Conservation (phyloP, 1,139 yeast species). For the Blastobotrys aristatus region DNA sequence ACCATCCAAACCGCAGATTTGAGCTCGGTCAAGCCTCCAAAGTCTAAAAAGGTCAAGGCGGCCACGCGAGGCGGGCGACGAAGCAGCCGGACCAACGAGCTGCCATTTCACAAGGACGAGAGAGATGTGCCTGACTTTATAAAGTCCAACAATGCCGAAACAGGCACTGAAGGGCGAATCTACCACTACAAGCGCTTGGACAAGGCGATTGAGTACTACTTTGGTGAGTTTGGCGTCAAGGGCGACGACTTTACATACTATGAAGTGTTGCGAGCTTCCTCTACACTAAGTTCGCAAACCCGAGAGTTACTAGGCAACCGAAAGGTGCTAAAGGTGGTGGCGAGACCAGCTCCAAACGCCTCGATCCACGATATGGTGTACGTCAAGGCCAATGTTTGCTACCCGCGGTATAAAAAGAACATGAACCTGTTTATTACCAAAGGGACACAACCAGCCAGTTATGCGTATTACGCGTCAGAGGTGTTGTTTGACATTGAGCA, state of each 20-base stretch:
- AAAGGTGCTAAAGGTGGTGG: conserved; percentile 23
- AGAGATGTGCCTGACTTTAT: background rate
- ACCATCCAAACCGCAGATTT: conserved; percentile 2
- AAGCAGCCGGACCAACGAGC: background rate
- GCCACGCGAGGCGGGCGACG: background rate
- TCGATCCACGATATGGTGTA: conserved; percentile 18
- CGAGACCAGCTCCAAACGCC: conserved; percentile 18
- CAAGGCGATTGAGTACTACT: conserved; percentile 8
- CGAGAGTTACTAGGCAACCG: conserved; percentile 13
- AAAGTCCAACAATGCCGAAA: background rate
- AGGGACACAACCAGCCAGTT: conserved; percentile 14
- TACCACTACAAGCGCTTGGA: conserved; percentile 8
- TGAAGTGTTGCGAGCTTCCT: conserved; percentile 23
- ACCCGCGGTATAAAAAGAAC: conserved; percentile 26
- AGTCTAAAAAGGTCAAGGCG: background rate
- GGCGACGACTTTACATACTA: conserved; percentile 21
- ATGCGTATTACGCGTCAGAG: conserved; percentile 21
- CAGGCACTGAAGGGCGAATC: background rate
- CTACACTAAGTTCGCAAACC: conserved; percentile 15
- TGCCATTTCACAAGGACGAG: background rate
- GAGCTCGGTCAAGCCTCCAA: background rate
- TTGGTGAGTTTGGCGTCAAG: conserved; percentile 8
- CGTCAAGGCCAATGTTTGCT: conserved; percentile 25
- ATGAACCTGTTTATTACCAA: conserved; percentile 24
- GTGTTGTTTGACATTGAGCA: conserved; percentile 21